Base-by-base conservation (phyloP, 1,139 yeast genomes). In the Barnettozyma hawaiiensis region DNA sequence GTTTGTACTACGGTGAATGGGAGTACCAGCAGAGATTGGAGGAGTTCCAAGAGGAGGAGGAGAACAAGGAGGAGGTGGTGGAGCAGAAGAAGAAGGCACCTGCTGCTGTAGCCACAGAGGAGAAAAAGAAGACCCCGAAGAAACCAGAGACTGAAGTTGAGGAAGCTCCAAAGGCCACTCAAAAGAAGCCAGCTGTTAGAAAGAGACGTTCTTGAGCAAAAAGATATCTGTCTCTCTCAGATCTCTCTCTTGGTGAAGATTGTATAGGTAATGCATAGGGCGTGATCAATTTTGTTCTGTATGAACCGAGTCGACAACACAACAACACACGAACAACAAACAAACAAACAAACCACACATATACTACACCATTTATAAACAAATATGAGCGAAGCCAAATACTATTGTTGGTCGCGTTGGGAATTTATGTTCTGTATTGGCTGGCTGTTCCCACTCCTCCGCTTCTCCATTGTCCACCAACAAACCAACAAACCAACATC, bases 1-100 rank as follows among this genome's bases (percentile, higher is more conserved):
- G 97, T 20, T 76, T 92, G 60, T 87, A 85, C 75, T 90, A 85
- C 66, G 96, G 96, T 39, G 83, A 80, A 56, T 75, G 81, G 75
- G 89, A 83, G 48, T 85, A 80, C 60, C 66, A 66, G 45, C 71
- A 71, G 54, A 66, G 85, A 64, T 70, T 78, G 61, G 65, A 63
- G 37, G 69, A 68, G 38, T 81, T 78, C 55, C 69, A 65, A 49
- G 65, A 61, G 41, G 63, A 69, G 18, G 33, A 11, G 26, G n/a
- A n/a, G n/a, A n/a, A n/a, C n/a, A n/a, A n/a, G 61, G 65, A 63
- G 37, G 69, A 68, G 38, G 81, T 78, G 55, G 69, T 65, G 49
- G 65, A 61, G 41, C 62, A 69, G 18, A 29, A 11, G 26, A 39
- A n/a, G 33, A 31, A 18, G 14, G 21, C 46, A 10, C 15, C 37